Conservation (phyloP, 441 rosid species). For the Populus trichocarpa region DNA sequence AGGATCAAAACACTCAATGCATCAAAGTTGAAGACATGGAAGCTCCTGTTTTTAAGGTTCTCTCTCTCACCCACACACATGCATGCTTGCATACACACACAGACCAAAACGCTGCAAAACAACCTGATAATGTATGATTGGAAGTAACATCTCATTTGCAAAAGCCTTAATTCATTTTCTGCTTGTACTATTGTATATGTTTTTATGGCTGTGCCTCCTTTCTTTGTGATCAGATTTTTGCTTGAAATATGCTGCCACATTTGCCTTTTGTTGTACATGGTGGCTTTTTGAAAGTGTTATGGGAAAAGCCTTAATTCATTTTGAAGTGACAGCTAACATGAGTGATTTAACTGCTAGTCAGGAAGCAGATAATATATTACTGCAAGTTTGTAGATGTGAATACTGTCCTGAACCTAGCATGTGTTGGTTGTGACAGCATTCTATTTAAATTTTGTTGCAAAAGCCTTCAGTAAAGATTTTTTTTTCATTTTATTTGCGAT, state of each 20-base stretch:
- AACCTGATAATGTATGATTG: not conserved
- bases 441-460: not conserved
- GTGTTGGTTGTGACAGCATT: not conserved
- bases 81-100: not conserved
- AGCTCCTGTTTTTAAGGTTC: conserved; percentile 83
- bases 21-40: conserved; percentile 86
- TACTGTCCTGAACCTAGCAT: not conserved
- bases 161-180: conserved; percentile 1
- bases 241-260: not conserved
- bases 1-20: conserved; percentile 56
- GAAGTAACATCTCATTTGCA: not conserved
- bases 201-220: not conserved
- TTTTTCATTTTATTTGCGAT: not conserved
- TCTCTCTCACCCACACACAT: not conserved
- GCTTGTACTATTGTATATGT: not conserved
- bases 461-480: no score
- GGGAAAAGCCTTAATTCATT: not conserved
- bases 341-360: not conserved
- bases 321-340: not conserved
- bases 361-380: not conserved
- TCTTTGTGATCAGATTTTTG: not conserved
- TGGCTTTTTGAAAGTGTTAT: not conserved
- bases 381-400: not conserved
- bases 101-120: not conserved
- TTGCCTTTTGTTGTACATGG: not conserved